These are phyloP conservation scores for Trametes villosa DNA, from an alignment of 768 basidiomycete genomes.

Conservation along the genomic window DNA sequence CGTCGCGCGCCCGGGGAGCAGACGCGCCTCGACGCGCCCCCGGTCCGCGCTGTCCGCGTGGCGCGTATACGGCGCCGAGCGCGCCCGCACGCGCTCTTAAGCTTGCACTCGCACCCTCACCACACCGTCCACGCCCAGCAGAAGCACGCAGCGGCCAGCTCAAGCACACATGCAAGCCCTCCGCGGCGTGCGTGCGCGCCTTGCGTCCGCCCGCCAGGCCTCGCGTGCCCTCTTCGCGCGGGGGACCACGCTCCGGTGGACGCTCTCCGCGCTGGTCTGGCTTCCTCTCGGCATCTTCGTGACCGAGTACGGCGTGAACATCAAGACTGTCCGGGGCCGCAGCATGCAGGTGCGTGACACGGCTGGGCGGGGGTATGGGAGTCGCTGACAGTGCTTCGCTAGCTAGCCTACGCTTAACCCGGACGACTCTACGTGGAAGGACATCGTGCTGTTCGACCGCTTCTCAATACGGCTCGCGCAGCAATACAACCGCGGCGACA, in stretches of 20 bases:
- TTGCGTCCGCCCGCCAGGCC: not conserved
- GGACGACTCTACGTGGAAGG: slow-evolving; percentile 61
- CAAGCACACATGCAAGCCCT: not conserved
- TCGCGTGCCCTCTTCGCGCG: not conserved
- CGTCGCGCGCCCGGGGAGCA: too few relatives aligned
- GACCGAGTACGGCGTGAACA: slow-evolving; percentile 52
- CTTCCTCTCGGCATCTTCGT: slow-evolving; percentile 55
- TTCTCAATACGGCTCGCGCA: slow-evolving; percentile 43
- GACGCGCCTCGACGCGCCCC: too few relatives aligned
- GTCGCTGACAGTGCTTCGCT: slow-evolving; percentile 23
- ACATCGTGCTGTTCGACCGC: slow-evolving; percentile 67
- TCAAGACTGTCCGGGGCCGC: slow-evolving; percentile 60
- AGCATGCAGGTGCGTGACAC: slow-evolving; percentile 70
- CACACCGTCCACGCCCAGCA: not conserved
- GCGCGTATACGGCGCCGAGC: too few relatives aligned
- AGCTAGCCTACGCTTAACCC: slow-evolving; percentile 78
- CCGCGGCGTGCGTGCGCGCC: not conserved
- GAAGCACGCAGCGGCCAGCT: not conserved
- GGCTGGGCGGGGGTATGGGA: not conserved
- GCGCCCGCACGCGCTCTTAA: not conserved
- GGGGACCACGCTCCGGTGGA: slow-evolving; percentile 20
- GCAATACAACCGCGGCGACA: slow-evolving; percentile 56
- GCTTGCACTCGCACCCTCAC: not conserved
- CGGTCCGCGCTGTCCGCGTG: too few relatives aligned
- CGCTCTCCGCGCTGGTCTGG: slow-evolving; percentile 54